Base-by-base conservation (phyloP, 2,329 filamentous ascomycete species). In the Xylariales sp. region DNA sequence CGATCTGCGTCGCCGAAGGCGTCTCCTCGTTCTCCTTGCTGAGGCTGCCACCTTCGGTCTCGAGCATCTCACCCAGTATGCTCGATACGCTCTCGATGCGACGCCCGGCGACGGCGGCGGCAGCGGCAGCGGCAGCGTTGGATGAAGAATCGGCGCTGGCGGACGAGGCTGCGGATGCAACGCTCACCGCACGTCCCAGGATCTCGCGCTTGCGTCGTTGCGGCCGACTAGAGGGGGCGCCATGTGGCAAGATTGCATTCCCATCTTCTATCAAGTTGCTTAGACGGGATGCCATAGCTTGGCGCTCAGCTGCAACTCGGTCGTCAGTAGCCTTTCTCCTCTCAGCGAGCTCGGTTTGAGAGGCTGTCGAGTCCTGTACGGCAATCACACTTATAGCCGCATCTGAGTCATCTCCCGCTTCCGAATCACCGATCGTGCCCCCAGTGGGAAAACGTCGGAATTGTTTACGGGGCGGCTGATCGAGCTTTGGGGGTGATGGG, bases 141-240 rank as follows among this genome's bases (percentile, higher is more conserved):
- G 35, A 17, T 60, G 55, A 56, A 0, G 63, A 62, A 16, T 70
- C 69, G 13, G 60, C 61, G 38, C 71, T 70, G 30, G 57, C 63
- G 37, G 72, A 76, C 5, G 44, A 46, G 5, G 63, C 62, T 1
- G 68, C 69, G 3, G 76, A 81, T 3, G 66, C 67, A 49, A 79
- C 80, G 58, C 75, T 79, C 19, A 74, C 57, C 4, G 74, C 78
- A 10, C 78, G 72, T 5, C 78, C 78, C 4, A 81, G 60, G 40
- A 81, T 72, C 38, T 70, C 64, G 10, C 74, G 70, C 36, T 67
- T 60, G 13, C 60, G 56, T 47, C 38, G 59, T 48, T 14, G 55
- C 46, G 37, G 55, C 30, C 36, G 39, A n/a, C 46, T 29, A 24
- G 28, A 28, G 43, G 43, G 29, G 43, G 45, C 20, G 37, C 38